These are phyloP conservation scores for Alnus rubra DNA, from an alignment of 306 rosid species.

Conservation along the genomic window DNA sequence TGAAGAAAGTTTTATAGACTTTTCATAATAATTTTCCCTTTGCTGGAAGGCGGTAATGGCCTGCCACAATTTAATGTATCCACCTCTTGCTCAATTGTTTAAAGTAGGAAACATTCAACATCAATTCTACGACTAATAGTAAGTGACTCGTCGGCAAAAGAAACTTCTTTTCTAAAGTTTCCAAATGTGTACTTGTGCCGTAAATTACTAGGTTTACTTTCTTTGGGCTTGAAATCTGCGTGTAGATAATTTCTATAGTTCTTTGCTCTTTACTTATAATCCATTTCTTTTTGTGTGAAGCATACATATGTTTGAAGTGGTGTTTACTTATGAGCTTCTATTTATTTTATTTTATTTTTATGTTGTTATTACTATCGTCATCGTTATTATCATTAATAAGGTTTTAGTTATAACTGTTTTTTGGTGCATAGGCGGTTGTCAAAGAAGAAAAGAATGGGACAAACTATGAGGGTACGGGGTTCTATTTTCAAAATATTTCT, in stretches of 20 bases:
- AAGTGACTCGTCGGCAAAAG: background rate
- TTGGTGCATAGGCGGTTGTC: conserved; percentile 59
- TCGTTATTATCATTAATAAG: background rate
- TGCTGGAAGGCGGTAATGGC: background rate
- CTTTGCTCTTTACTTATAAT: background rate
- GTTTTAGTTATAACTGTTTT: background rate
- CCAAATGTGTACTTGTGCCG: background rate
- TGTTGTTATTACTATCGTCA: background rate
- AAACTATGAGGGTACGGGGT: conserved; percentile 63
- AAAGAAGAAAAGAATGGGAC: conserved; percentile 47
- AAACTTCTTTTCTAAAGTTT: background rate
- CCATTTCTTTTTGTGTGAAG: background rate
- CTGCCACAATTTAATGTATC: background rate
- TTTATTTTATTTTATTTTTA: background rate
- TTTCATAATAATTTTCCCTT: background rate
- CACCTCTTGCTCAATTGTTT: background rate
- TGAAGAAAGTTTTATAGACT: background rate
- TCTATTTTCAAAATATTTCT: background rate
- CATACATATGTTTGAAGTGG: background rate
- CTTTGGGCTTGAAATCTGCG: background rate
- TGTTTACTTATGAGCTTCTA: background rate
- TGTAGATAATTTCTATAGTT: background rate
- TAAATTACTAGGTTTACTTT: background rate
- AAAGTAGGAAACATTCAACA: background rate
- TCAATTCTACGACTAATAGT: background rate